Evolutionary conservation across 805 yeast genomes (phyloP), one percentile per base, ranked within the genome.

Genomic region (Kodamaea hsintzibuensis): DNA sequence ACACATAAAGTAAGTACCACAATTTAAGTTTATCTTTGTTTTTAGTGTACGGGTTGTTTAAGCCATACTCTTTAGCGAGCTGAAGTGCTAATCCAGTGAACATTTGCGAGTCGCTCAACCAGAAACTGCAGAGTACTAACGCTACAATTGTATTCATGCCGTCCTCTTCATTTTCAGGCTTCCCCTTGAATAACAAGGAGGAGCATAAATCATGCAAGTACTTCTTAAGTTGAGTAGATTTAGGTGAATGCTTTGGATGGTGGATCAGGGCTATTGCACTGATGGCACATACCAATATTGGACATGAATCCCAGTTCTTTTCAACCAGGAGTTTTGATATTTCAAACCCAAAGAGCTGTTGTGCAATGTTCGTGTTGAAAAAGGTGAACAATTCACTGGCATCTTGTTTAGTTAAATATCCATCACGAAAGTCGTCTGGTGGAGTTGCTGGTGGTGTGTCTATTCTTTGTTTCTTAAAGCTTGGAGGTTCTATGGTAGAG

Each of bases 31-130:
- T 71, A 46, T 82, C 82, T 54, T 71, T 72, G n/a, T 47, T 61
- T 48, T 56, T 60, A 8, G 62, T 46, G 33, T 48, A 52, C 10
- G 74, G 71, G 18, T 64, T 60, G 61, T 77, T 80, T 33, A 83
- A 61, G 3, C 81, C 79, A 56, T 81, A 71, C 50, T 78, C 82
- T 53, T 80, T 79, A 0, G 89, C 89, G 25, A 85, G 65, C 60
- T 86, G 89, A n/a, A 85, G 62, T 0, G 90, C 90, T 47, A 85
- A 62, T 0, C 89, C 87, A 1, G 88, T 82, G 60, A 84, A 83
- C 80, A 83, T 77, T 61, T 83, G 88, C 14, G 82, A 78, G 56
- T 85, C 79, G 17, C 85, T 80, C 47, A 85, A 75, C 90, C 90
- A 86, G 61, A 85, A 83, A 47, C 88, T 85, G 57, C 88, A 84